Evolutionary conservation across 192 early-diverging fungal species (phyloP), one percentile per base, ranked within the genome.

Genomic region (Mortierella antarctica): DNA sequence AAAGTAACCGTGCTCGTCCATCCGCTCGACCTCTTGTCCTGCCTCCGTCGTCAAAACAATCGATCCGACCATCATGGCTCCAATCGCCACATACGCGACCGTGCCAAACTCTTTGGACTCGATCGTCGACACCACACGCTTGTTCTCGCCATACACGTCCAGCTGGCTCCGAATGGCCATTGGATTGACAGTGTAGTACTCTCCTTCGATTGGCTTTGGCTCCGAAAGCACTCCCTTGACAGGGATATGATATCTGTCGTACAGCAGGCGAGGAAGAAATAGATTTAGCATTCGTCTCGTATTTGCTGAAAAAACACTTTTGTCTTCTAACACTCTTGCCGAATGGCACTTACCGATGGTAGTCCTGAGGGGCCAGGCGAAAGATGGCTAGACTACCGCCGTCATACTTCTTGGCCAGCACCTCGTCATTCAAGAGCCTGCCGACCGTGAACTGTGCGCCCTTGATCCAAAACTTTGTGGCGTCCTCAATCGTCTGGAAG

Each of bases 11-110:
- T 91, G 86, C 73, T 95, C 94, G 69, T 96, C 94, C 75, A 79
- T 86, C 50, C 95, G 70, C 63, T 86, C 78, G 5, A 91, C 84
- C 4, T 71, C 21, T 41, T 76, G 61, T n/a, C 59, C 68, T 14
- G 18, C 68, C 44, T 87, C 42, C 11, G 83, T 85, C 2, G 93
- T 94, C 40, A 91, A 56, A 9, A 89, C 71, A 50, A 94, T 93
- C 12, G 90, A 91, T 13, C 95, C 95, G 5, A 96, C 94, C 90
- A 96, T 89, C 92, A 96, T 94, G 23, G 94, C 93, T 14, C 95
- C 95, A 63, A 96, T 89, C 58, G 85, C 81, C 0, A 92, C 88
- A 83, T 86, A 87, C 0, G 92, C 90, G 4, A 96, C 89, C 10
- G 82, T 86, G 8, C 95, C 95, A 82, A 93, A 93, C 40, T 87